phyloP scores from a whole-genome alignment of 78 protist species.

The Dictyostelium purpureum region DNA sequence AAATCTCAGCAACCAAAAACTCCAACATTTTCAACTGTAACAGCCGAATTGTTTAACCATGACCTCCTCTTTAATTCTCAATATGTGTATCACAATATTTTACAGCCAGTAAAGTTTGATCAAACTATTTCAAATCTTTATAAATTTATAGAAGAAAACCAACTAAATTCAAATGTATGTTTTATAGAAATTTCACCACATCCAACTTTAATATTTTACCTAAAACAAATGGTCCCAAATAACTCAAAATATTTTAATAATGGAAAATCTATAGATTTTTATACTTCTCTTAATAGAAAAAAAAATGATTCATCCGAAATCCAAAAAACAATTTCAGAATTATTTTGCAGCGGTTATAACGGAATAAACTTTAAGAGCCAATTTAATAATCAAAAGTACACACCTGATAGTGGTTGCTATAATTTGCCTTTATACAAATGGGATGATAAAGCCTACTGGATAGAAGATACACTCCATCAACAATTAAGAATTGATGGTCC shows the following conservation, averaged over 20 bases:
- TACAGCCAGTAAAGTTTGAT: conserved; percentile 3
- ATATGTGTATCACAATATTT: background rate
- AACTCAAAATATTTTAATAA: background rate
- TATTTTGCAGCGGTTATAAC: background rate
- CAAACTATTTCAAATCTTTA: conserved; percentile 4
- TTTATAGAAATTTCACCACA: conserved; percentile 55
- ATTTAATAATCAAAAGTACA: background rate
- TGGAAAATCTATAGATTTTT: background rate
- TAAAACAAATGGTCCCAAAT: conserved; percentile 4
- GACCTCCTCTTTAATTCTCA: background rate
- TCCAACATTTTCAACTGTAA: conserved; percentile 22
- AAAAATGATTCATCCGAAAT: conserved; percentile 2
- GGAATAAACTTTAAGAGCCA: background rate
- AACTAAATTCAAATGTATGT: background rate
- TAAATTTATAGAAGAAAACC: background rate
- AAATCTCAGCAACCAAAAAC: background rate
- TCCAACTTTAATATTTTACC: conserved; percentile 27
- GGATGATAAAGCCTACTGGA: background rate
- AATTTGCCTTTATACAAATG: background rate
- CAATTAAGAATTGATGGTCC: background rate
- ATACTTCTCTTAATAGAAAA: conserved; percentile 4
- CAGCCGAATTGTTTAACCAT: background rate
- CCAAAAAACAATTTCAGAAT: conserved; percentile 2
- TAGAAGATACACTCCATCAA: background rate
- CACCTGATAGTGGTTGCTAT: background rate